These are phyloP conservation scores for Lasiodiplodia gonubiensis DNA, from an alignment of 2,329 filamentous ascomycete species.

Conservation along the genomic window DNA sequence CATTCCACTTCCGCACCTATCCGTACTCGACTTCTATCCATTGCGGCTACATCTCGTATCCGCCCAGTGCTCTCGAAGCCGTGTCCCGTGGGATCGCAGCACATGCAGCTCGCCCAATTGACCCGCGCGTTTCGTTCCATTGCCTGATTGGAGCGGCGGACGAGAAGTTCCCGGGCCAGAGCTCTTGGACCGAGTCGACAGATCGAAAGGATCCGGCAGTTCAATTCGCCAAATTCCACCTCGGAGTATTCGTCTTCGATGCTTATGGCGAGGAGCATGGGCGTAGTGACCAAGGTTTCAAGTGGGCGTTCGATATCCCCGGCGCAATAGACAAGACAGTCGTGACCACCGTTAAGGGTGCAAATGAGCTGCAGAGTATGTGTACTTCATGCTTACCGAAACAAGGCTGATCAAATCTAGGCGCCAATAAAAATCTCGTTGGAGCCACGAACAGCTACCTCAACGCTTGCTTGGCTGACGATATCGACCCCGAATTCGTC, in stretches of 20 bases:
- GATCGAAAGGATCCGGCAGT: conserved; percentile 29
- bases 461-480: conserved; percentile 35
- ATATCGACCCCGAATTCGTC: conserved; percentile 36
- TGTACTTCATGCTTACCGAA: not conserved
- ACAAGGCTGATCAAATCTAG: conserved; percentile 31
- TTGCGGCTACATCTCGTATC: conserved; percentile 31
- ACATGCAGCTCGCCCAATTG: conserved; percentile 33
- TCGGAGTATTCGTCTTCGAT: conserved; percentile 40
- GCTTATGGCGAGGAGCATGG: conserved; percentile 41
- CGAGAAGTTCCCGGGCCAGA: conserved; percentile 30
- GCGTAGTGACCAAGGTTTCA: conserved; percentile 37
- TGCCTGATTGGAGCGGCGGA: conserved; percentile 36
- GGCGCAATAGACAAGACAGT: conserved; percentile 36
- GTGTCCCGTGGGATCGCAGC: conserved; percentile 35
- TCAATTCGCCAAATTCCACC: conserved; percentile 5
- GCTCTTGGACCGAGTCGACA: conserved; percentile 29
- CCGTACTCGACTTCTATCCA: conserved; percentile 26
- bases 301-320: conserved; percentile 37
- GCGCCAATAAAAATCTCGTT: conserved; percentile 32
- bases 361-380: conserved; percentile 35
- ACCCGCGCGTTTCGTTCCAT: conserved; percentile 41
- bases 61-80: conserved; percentile 26
- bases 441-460: conserved; percentile 34
- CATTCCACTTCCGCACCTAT: conserved; percentile 33
- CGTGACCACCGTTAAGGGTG: conserved; percentile 33